Percentiles rank a stretch among this genome's conserved stretches.
Evolutionary conservation across 495 filamentous ascomycete genomes (phyloP).

Genomic region (Penicillium silybi): DNA sequence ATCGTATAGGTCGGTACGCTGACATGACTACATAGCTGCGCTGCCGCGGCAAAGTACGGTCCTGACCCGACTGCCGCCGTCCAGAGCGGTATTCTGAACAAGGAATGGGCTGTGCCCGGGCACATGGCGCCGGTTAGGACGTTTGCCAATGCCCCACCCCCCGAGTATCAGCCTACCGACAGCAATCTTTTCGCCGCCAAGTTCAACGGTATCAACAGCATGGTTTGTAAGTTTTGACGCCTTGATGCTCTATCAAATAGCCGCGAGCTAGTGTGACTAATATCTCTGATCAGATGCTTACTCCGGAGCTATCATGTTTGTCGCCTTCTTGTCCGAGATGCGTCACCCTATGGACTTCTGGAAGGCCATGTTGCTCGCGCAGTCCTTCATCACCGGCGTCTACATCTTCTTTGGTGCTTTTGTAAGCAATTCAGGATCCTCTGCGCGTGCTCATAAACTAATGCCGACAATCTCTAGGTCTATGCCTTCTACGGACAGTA

Average conservation of each 20-base stretch:
- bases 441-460: background rate
- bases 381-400: conserved; percentile 48
- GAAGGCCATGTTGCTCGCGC: conserved; percentile 52
- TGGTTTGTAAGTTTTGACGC: conserved; percentile 11
- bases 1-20: too few relatives aligned
- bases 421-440: conserved; percentile 2
- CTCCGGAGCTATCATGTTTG: conserved; percentile 48
- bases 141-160: conserved; percentile 10
- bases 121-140: conserved; percentile 13
- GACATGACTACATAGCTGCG: conserved; percentile 37
- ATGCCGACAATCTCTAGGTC: conserved; percentile 17
- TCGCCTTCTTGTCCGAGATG: conserved; percentile 66
- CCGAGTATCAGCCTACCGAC: conserved; percentile 15
- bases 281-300: conserved; percentile 25
- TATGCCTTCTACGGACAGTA: conserved; percentile 58
- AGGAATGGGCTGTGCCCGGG: conserved; percentile 3
- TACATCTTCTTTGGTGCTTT: conserved; percentile 58
- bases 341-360: conserved; percentile 58
- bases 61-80: conserved; percentile 39
- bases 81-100: conserved; percentile 5
- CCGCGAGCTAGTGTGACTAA: background rate
- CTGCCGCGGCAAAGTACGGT: conserved; percentile 39
- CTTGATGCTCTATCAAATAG: background rate
- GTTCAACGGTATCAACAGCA: conserved; percentile 19
- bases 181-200: conserved; percentile 11